Percentiles rank a stretch among this genome's conserved stretches.
phyloP scores from a whole-genome alignment of 2,329 filamentous ascomycete species.

The Phaeosphaeriaceae sp. region DNA sequence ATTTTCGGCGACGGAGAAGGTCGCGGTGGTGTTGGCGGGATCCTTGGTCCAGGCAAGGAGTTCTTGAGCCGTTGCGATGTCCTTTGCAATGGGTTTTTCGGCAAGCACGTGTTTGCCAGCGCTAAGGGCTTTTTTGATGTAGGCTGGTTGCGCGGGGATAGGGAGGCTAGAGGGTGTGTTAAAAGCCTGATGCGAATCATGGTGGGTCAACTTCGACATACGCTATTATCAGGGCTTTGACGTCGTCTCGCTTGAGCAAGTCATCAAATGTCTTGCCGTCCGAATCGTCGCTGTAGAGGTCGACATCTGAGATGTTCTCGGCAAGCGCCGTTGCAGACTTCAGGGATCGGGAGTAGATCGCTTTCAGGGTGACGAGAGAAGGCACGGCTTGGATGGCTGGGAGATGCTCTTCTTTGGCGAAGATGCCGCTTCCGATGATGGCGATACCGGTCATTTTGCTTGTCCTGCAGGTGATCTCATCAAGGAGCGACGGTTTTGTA shows the following conservation, averaged over 20 bases:
- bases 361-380: conserved; percentile 63
- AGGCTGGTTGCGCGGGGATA: conserved; percentile 65
- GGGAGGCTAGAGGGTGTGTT: conserved; percentile 57
- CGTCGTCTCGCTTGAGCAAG: conserved; percentile 62
- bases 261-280: conserved; percentile 57
- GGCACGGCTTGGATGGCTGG: conserved; percentile 66
- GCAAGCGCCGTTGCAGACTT: conserved; percentile 58
- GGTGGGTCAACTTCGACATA: conserved; percentile 28
- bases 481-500: neutral
- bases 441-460: conserved; percentile 57
- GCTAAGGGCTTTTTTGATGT: conserved; percentile 65
- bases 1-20: conserved; percentile 69
- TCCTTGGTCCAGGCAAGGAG: conserved; percentile 56
- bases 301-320: conserved; percentile 51
- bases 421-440: conserved; percentile 69
- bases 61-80: conserved; percentile 59
- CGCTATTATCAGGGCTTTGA: conserved; percentile 64
- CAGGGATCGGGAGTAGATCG: conserved; percentile 70
- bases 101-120: conserved; percentile 74
- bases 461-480: neutral
- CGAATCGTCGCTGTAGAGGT: conserved; percentile 66
- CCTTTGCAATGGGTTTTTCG: conserved; percentile 72
- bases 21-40: conserved; percentile 51
- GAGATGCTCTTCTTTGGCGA: conserved; percentile 65
- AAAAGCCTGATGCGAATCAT: conserved; percentile 1